Percentiles rank a stretch among this genome's conserved stretches.
Conservation (phyloP, 2,329 filamentous ascomycete genomes). For the Aureobasidium melanogenum region DNA sequence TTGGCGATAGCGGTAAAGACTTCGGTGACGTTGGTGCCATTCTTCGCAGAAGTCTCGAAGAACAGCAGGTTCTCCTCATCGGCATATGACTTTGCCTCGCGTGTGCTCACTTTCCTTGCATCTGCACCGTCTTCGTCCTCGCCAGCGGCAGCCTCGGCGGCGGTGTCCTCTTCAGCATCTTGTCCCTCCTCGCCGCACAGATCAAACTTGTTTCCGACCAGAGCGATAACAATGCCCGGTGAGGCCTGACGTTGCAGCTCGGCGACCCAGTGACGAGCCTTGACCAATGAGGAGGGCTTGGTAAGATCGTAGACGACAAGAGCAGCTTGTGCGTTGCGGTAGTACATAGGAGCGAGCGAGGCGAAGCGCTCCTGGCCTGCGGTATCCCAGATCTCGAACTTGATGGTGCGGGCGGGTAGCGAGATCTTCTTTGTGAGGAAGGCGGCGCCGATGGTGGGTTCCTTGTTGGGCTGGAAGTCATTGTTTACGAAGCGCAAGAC, state of each 20-base stretch:
- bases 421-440: slow-evolving; percentile 99
- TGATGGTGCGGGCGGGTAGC: slow-evolving; percentile 73
- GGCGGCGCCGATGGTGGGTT: slow-evolving; percentile 96
- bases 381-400: slow-evolving; percentile 84
- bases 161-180: slow-evolving; percentile 42
- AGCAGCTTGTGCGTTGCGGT: slow-evolving; percentile 94
- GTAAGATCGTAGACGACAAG: slow-evolving; percentile 98
- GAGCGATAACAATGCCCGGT: slow-evolving; percentile 90
- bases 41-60: slow-evolving; percentile 98
- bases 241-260: slow-evolving; percentile 94
- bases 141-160: slow-evolving; percentile 32
- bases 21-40: slow-evolving; percentile 84
- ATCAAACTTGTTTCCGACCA: slow-evolving; percentile 96
- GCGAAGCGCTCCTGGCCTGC: slow-evolving; percentile 97
- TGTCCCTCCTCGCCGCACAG: slow-evolving; percentile 49
- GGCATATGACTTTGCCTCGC: slow-evolving; percentile 85
- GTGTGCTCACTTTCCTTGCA: slow-evolving; percentile 80
- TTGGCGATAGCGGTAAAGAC: slow-evolving; percentile 98
- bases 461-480: slow-evolving; percentile 99
- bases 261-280: slow-evolving; percentile 98
- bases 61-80: slow-evolving; percentile 91
- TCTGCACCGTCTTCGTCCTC: slow-evolving; percentile 50
- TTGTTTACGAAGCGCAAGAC: slow-evolving; percentile 99
- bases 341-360: slow-evolving; percentile 97
- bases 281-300: slow-evolving; percentile 87